Conservation (phyloP, 768 basidiomycete species). For the Mycena metata region DNA sequence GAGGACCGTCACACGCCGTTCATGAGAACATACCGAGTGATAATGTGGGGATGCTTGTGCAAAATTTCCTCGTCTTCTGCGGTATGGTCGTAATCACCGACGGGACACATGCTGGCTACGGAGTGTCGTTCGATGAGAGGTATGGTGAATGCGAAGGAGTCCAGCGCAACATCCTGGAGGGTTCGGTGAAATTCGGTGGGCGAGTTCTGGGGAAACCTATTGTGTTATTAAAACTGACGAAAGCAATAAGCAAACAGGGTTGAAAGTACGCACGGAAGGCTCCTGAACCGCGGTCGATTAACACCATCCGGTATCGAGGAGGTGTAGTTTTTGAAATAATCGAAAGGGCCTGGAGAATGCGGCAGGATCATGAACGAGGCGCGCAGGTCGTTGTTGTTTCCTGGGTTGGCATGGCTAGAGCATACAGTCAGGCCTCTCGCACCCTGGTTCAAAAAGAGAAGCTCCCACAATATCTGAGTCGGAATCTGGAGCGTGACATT, state of each 20-base stretch:
- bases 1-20: background rate
- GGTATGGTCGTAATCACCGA: background rate
- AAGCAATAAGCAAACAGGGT: background rate
- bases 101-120: conserved; percentile 8
- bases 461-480: conserved; percentile 46
- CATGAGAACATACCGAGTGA: conserved; percentile 3
- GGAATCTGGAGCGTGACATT: conserved; percentile 47
- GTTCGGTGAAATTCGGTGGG: background rate
- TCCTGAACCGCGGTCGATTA: conserved; percentile 3
- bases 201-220: conserved; percentile 3
- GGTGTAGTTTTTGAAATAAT: conserved; percentile 4
- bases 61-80: background rate
- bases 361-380: conserved; percentile 19
- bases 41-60: conserved; percentile 1
- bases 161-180: background rate
- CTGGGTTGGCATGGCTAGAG: background rate
- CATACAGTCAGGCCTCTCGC: too few relatives aligned
- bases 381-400: background rate
- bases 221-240: background rate
- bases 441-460: too few relatives aligned
- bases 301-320: conserved; percentile 5
- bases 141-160: background rate
- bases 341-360: conserved; percentile 1
- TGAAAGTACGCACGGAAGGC: conserved; percentile 9
- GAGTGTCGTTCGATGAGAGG: conserved; percentile 19